Evolutionary conservation across 345 rosid species (phyloP).

Genomic region (Pistacia atlantica): DNA sequence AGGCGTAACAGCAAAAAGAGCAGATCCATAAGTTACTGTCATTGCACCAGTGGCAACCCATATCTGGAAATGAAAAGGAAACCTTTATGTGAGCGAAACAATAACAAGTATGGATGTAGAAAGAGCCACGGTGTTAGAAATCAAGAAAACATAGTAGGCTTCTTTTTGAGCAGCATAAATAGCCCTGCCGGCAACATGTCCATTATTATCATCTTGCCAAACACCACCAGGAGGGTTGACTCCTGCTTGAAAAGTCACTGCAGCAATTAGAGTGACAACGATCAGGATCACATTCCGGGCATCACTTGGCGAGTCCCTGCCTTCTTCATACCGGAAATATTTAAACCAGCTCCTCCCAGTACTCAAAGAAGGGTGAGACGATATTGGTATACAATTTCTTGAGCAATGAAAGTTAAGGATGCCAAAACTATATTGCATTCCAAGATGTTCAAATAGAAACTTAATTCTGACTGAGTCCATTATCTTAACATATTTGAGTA

Average conservation of each 20-base stretch:
- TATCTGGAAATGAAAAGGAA: constrained; percentile 29
- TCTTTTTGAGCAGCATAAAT: constrained; percentile 5
- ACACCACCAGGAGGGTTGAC: constrained; percentile 27
- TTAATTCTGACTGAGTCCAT: too few relatives aligned
- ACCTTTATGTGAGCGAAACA: constrained; percentile 17
- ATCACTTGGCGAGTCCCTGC: constrained; percentile 16
- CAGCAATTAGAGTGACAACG: constrained; percentile 12
- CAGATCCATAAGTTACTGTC: constrained; percentile 27
- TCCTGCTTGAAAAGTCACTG: constrained; percentile 30
- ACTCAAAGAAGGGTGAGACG: background rate
- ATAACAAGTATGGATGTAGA: constrained; percentile 23
- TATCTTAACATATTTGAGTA: too few relatives aligned
- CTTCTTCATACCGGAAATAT: constrained; percentile 12
- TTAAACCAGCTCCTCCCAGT: constrained; percentile 24
- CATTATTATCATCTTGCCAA: constrained; percentile 20
- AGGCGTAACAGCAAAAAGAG: constrained; percentile 31
- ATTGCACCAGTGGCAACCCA: constrained; percentile 19
- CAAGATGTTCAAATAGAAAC: too few relatives aligned
- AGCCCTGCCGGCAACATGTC: background rate
- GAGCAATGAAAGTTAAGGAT: background rate
- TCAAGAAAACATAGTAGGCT: constrained; percentile 31
- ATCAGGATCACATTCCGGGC: constrained; percentile 19
- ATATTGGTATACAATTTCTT: background rate
- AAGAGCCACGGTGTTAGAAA: constrained; percentile 24
- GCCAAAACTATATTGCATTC: background rate